Evolutionary conservation across 2,329 filamentous ascomycete species (phyloP), one percentile per base, ranked within the genome.

Genomic region (Neopestalotiopsis sp.): DNA sequence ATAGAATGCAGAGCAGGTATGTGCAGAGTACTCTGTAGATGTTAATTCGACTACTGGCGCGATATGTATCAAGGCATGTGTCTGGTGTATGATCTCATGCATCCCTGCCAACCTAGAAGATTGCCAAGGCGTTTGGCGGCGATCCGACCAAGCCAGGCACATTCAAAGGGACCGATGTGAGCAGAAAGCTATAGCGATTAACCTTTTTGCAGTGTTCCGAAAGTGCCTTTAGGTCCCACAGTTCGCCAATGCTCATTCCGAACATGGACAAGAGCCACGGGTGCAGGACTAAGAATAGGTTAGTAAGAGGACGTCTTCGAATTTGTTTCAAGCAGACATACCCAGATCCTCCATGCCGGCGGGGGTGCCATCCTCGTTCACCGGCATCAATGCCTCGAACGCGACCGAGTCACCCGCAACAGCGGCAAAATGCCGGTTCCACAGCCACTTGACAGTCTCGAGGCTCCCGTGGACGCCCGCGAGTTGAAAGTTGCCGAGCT

Each of bases 351-450:
- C 66, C 28, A 79, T 70, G 0, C 65, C 71, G 1, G 79, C 80
- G 0, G 67, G 49, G 0, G 78, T 77, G 1, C 83, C 82, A 65
- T 85, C 81, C 5, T 79, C 71, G 67, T 83, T 81, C 42, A 86
- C 66, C 0, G 87, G 86, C 1, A 90, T 89, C 78, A 88, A 88
- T 0, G 86, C 84, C 80, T 94, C 91, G 70, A 93, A 92, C 0
- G 86, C 83, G 24, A 86, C 87, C 13, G 85, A 81, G 75, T 94
- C 91, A 0, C 89, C 89, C 0, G 86, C 89, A 1, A 91, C 90
- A 0, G 88, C 89, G 0, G 90, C 84, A 72, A 94, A 93, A 66
- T 90, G 89, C 72, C 86, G 88, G 74, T 93, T 89, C 81, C 92
- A 91, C 69, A 93, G 71, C 90, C 91, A 94, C 66, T 88, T 85